Evolutionary conservation across 1,284 basidiomycete species (phyloP).

Genomic region (Phellinidium pouzarii): DNA sequence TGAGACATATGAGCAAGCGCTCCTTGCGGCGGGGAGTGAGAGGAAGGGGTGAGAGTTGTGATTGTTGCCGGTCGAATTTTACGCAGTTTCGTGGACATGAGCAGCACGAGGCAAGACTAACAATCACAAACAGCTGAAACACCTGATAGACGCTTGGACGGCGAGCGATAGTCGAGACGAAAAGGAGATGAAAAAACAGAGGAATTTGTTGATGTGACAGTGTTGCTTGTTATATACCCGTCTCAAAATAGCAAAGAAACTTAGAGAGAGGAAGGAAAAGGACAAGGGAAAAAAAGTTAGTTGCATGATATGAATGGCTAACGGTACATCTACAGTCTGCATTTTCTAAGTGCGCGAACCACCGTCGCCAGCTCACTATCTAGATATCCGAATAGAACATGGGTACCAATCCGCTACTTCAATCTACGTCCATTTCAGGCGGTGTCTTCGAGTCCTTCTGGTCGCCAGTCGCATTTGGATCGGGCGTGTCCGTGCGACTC

Average conservation of each 20-base stretch:
- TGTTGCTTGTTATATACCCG: background rate
- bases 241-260: background rate
- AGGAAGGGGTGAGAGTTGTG: background rate
- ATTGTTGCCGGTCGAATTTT: background rate
- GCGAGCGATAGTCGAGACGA: background rate
- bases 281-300: background rate
- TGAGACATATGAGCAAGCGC: slow-evolving; percentile 10
- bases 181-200: too few species aligned
- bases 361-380: background rate
- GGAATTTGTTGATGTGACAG: too few species aligned
- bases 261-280: background rate
- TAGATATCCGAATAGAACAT: background rate
- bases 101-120: background rate
- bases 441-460: slow-evolving; percentile 39
- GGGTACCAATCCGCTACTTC: background rate
- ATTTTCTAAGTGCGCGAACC: background rate
- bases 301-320: background rate
- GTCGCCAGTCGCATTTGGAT: slow-evolving; percentile 36
- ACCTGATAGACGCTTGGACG: background rate
- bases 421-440: slow-evolving; percentile 80
- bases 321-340: slow-evolving; percentile 10
- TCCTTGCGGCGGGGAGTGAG: background rate
- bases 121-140: background rate
- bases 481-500: slow-evolving; percentile 52
- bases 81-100: background rate